A percentile compares a stretch with the other conserved stretches of the same genome.
phyloP scores from a whole-genome alignment of 495 filamentous ascomycete genomes.

The Glutinoglossum americanum region DNA sequence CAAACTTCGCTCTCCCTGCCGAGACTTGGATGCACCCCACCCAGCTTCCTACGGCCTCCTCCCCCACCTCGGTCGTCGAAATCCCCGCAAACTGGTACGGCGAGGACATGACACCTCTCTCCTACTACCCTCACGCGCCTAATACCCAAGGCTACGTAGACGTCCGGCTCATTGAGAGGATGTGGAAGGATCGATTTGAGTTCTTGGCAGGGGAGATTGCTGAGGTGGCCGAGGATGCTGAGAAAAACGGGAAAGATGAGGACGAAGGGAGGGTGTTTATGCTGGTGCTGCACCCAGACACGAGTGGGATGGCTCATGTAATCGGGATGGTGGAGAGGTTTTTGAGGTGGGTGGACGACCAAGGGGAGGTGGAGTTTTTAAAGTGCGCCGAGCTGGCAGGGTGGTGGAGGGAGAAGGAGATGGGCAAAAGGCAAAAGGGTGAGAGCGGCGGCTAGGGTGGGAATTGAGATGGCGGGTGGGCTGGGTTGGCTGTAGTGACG shows the following conservation, averaged over 20 bases:
- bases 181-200: conserved; percentile 5
- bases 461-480: no score
- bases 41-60: conserved; percentile 9
- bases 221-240: no score
- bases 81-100: conserved; percentile 14
- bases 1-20: conserved; percentile 27
- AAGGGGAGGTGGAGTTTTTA: conserved; percentile 26
- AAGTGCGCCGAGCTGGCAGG: conserved; percentile 20
- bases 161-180: not conserved
- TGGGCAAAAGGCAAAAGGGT: no score
- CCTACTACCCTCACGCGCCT: not conserved
- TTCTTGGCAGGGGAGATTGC: conserved; percentile 6
- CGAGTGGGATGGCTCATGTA: conserved; percentile 39
- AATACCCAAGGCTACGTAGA: conserved; percentile 1
- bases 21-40: conserved; percentile 38
- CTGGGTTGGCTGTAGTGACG: no score
- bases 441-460: no score
- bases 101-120: conserved; percentile 3
- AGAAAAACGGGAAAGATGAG: conserved; percentile 11
- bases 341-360: conserved; percentile 26
- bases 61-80: conserved; percentile 20
- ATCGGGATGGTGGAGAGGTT: conserved; percentile 36
- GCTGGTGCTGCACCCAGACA: conserved; percentile 35
- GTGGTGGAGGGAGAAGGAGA: conserved; percentile 15
- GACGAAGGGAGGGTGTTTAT: conserved; percentile 19